These are phyloP conservation scores for Cryphonectria parasitica DNA, from an alignment of 2,329 filamentous ascomycete species.

Conservation along the genomic window DNA sequence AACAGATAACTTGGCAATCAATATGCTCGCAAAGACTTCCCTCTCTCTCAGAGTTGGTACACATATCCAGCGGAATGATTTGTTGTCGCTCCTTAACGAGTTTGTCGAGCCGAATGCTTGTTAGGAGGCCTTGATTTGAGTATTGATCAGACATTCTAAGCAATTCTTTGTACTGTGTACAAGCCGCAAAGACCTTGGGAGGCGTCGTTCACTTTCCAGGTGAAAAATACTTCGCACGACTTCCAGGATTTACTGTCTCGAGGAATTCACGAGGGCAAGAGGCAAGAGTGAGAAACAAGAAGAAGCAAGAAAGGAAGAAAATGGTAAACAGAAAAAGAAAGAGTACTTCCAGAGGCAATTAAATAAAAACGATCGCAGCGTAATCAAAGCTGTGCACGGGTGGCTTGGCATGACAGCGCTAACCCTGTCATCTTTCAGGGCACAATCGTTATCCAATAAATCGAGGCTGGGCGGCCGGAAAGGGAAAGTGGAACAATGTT, in stretches of 20 bases:
- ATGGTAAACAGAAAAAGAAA: neutral
- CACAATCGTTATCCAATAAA: conserved; percentile 3
- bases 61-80: too few relatives aligned
- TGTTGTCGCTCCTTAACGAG: too few relatives aligned
- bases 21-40: too few relatives aligned
- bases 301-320: neutral
- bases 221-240: neutral
- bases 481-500: conserved; percentile 15
- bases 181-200: neutral
- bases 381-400: neutral
- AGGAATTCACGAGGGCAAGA: neutral
- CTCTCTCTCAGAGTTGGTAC: too few relatives aligned
- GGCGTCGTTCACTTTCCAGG: neutral
- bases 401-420: neutral
- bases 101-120: too few relatives aligned
- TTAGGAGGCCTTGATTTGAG: too few relatives aligned
- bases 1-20: too few relatives aligned
- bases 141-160: too few relatives aligned
- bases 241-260: neutral
- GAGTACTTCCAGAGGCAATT: too few relatives aligned
- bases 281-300: neutral
- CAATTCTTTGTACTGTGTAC: neutral
- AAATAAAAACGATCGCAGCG: too few relatives aligned
- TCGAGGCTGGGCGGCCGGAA: neutral
- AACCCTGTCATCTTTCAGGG: neutral